Evolutionary conservation across 352 stramenopile genomes (phyloP), one percentile per base, ranked within the genome.

Genomic region (Globisporangium carolinianum): DNA sequence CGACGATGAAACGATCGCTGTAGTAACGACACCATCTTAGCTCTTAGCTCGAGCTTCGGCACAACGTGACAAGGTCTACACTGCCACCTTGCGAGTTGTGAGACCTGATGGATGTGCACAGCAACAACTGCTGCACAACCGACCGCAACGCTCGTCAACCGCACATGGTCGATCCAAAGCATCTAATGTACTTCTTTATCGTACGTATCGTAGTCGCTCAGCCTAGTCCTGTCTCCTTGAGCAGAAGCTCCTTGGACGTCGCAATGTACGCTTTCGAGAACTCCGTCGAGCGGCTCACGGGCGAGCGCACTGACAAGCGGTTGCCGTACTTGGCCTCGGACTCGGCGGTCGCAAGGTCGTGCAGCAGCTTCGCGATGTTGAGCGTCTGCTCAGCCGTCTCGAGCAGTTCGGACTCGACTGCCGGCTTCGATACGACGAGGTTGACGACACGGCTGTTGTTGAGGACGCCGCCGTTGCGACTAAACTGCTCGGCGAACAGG

Each of bases 251-350:
- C 60, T 87, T 89, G 24, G 79, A 83, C 1, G 79, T 75, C 39
- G 75, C 68, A 32, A 91, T 65, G 57, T 87, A 91, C 3, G 75
- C 79, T 49, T 76, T 75, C 3, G 79, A 87, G 62, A 91, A 89
- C 61, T 83, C 81, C 39, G 76, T 79, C 32, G 69, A 57, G n/a
- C 82, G 69, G 7, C 68, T 61, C 5, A 73, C 62, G 7, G 73
- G 69, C 3, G 79, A 51, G 1, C 81, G 71, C 6, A 86, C 67
- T 0, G 82, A 91, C 10, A 91, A 66, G 43, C 78, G 72, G 55
- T 80, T 81, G 57, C 79, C 82, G 41, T 75, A 68, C 15, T 71
- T 79, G 7, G 75, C 79, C 50, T 91, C 82, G 41, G 60, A 79
- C 63, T 89, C 82, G 46, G 79, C 79, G 7, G 72, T 87, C 32